Base-by-base conservation (phyloP, 768 basidiomycete species). In the Clathrus columnatus region DNA sequence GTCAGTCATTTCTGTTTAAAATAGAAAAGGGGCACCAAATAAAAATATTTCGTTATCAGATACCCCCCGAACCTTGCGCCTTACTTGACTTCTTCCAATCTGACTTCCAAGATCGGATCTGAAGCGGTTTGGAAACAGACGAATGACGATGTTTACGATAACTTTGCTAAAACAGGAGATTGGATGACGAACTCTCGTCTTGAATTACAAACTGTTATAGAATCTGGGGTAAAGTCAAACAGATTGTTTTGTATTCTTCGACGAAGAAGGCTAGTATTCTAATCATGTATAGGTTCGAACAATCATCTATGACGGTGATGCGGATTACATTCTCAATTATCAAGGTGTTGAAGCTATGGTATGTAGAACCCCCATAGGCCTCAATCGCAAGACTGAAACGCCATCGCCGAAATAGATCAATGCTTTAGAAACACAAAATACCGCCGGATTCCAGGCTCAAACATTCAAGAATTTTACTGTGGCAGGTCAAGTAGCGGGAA, bases 341-440 rank as follows among this genome's bases (percentile, higher is more conserved):
- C 63, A 72, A 29, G 80, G 82, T 11, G 73, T 82, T 17, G 80
- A 82, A 67, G 73, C 75, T 2, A 79, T 82, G 79, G 79, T 80
- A 60, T 41, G 52, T 36, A 11, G 23, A 42, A 16, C 44, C 44
- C 43, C 27, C 7, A 18, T 32, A 51, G 4, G 17, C 29, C 3
- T 47, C 3, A 23, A 51, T 24, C 18, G 4, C n/a, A 36, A 0
- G n/a, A 17, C 21, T 27, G 17, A 23, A 28, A 26, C 24, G 2
- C 32, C 29, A 7, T 46, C 16, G 46, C 29, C 1, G 49, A 17
- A 24, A 1, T 54, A 78, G 78, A 72, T 80, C 41, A 67, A 76
- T 57, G 68, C 65, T 28, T 70, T 82, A 1, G 62, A 75, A 42
- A 81, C 80, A 23, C 64, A 71, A 57, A 77, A 77, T 64, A 72